Percentiles rank a stretch among this genome's conserved stretches.
Conservation (phyloP, 108 stramenopile genomes). For the Stephanodiscus triporus region DNA sequence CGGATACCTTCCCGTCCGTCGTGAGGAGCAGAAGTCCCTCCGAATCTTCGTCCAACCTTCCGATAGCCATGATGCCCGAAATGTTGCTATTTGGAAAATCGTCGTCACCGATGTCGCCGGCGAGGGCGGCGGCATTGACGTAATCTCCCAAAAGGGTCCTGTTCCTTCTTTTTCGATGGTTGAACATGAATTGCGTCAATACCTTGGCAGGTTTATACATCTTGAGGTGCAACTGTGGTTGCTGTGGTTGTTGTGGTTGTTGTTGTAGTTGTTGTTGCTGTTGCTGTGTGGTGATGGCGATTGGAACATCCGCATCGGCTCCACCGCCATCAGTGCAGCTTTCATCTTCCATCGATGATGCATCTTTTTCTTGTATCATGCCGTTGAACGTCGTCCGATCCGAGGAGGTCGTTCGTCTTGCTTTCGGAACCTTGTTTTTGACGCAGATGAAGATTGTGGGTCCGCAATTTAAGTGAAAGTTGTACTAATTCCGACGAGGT, state of each 20-base stretch:
- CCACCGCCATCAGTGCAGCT: no score
- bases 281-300: not conserved
- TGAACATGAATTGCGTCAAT: constrained; percentile 34
- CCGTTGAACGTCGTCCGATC: no score
- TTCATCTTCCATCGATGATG: no score
- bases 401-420: no score
- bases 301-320: no score
- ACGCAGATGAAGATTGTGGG: no score
- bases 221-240: constrained; percentile 39
- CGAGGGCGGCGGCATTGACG: not conserved
- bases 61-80: constrained; percentile 50
- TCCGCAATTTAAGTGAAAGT: no score
- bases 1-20: constrained; percentile 65
- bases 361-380: no score
- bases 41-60: constrained; percentile 70
- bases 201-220: constrained; percentile 40
- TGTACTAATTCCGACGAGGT: no score
- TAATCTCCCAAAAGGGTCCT: constrained; percentile 26
- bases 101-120: not conserved
- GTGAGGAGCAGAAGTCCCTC: constrained; percentile 81
- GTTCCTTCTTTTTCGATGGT: constrained; percentile 29
- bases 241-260: no score
- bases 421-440: no score
- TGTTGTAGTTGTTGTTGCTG: not conserved
- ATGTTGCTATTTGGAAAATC: no score